Base-by-base conservation (phyloP, 371 early-diverging fungal genomes). In the Phascolomyces articulosus region DNA sequence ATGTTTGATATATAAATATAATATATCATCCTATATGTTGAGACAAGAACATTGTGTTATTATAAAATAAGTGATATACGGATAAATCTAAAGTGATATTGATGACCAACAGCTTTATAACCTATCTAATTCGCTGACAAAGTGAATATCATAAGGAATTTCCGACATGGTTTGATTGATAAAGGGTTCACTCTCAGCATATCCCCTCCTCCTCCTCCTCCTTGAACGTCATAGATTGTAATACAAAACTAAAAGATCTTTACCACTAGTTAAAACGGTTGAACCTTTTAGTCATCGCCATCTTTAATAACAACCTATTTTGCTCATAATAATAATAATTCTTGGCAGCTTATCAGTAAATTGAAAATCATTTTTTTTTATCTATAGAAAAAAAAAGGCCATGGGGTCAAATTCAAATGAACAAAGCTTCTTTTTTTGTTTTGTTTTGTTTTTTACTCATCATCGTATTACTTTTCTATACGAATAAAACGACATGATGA, bases 241-340 rank as follows among this genome's bases (percentile, higher is more conserved):
- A 18, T 8, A 44, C 44, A 44, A 44, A n/a, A 44, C 16, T 44
- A 18, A 44, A 13, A 15, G 44, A 44, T 44, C 34, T n/a, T n/a
- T n/a, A n/a, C n/a, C n/a, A n/a, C n/a, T n/a, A n/a, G 51, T 51
- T 51, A 51, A 24, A 23, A 23, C 51, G 51, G 51, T 15, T 51
- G 21, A 51, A 51, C 51, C 51, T 51, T 47, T 51, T 51, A 51
- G 51, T 51, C 51, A 51, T 51, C 51, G 7, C 24, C 51, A 10
- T 51, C 51, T 15, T 8, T n/a, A 7, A 8, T 51, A 20, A 1
- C 23, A 23, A 2, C 24, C 26, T 47, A 23, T 24, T 20, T 24
- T 51, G 7, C 21, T 9, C 3, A 8, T n/a, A 23, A 24, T 24
- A 23, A 23, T 24, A 23, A 3, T 51, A 10, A n/a, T 44, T 44